Evolutionary conservation across 371 early-diverging fungal species (phyloP), one percentile per base, ranked within the genome.

Genomic region (Ordospora pajunii): DNA sequence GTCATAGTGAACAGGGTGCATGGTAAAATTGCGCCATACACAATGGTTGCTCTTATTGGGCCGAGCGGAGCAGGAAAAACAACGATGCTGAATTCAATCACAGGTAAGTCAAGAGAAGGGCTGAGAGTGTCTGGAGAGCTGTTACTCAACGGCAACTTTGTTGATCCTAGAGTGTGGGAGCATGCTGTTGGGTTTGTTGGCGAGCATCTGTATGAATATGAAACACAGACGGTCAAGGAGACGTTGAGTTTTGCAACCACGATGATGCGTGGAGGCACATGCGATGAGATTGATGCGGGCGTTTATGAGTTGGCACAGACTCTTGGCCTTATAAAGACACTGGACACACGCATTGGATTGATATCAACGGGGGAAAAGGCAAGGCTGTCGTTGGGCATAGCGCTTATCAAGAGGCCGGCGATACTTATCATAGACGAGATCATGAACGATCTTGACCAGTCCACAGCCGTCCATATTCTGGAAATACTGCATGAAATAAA

Each of bases 381-480:
- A 80, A 78, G 81, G 45, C 75, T 82, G 8, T 70, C 73, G 14
- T 75, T 82, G 9, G 85, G 77, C 12, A 71, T 71, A 11, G 76
- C 71, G 64, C 71, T 83, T 14, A 58, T 79, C 27, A 73, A 75
- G 44, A 74, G 53, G 53, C 83, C 83, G 49, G 48, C 50, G 0
- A 77, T 80, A 27, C 40, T 82, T 4, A 76, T 90, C 75, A 89
- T 91, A 88, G 92, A 92, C 73, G 91, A 90, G 27, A 88, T 90
- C 11, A 91, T 91, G 0, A 88, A 89, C 70, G 92, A 91, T 67
- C 86, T 94, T 23, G 95, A 94, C 84, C 87, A 90, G 9, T 88
- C 90, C 82, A 93, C 91, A 70, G 92, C 94, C 0, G 88, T 88
- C 65, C 90, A 90, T 62, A 91, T 97, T 3, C 88, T 95, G 45